Conservation (phyloP, 2,329 filamentous ascomycete genomes). For the Parastagonospora nodorum region DNA sequence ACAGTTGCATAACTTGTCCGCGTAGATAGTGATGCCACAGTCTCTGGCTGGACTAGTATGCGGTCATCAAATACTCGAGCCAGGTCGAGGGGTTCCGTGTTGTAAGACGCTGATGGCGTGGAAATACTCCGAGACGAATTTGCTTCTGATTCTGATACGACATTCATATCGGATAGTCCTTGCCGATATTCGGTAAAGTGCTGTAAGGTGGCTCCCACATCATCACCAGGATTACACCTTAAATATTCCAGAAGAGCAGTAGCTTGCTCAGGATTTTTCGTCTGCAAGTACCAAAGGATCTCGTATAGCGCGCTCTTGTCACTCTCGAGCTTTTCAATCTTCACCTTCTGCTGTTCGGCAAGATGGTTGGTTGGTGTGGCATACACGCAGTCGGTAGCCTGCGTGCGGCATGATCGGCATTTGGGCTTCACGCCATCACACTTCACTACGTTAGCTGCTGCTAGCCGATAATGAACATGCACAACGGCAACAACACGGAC, state of each 20-base stretch:
- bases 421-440: slow-evolving; percentile 11
- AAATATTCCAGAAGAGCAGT: slow-evolving; percentile 11
- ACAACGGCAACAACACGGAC: not conserved
- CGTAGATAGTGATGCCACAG: not conserved
- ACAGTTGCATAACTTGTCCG: slow-evolving; percentile 3
- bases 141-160: too few relatives aligned
- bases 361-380: slow-evolving; percentile 4
- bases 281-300: slow-evolving; percentile 24
- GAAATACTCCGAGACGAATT: too few relatives aligned
- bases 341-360: slow-evolving; percentile 9
- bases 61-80: not conserved
- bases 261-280: slow-evolving; percentile 12
- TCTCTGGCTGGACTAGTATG: not conserved
- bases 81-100: slow-evolving; percentile 1
- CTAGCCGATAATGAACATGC: not conserved
- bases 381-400: slow-evolving; percentile 5
- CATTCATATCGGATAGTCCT: not conserved
- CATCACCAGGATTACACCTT: slow-evolving; percentile 1
- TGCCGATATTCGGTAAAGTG: slow-evolving; percentile 2
- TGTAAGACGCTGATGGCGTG: not conserved
- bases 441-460: slow-evolving; percentile 3
- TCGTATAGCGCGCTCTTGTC: slow-evolving; percentile 13
- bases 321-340: slow-evolving; percentile 9
- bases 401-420: slow-evolving; percentile 7
- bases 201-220: slow-evolving; percentile 8